Evolutionary conservation across 2,329 filamentous ascomycete genomes (phyloP).

Genomic region (Stachybotrys echinatus): DNA sequence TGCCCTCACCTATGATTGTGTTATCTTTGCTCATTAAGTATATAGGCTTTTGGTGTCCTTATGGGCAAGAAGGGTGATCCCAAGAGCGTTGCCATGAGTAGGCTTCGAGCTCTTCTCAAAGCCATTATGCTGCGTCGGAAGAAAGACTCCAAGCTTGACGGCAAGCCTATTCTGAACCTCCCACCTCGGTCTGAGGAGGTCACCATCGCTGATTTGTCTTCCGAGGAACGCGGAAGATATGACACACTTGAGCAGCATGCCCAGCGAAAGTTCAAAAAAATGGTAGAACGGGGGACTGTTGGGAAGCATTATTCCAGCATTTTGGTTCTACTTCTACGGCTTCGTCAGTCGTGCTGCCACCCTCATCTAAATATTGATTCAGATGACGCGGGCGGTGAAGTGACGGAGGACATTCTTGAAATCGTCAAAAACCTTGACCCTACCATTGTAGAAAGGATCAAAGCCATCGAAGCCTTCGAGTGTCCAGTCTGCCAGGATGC

Average conservation of each 20-base stretch:
- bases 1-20: constrained; percentile 14
- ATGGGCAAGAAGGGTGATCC: constrained; percentile 40
- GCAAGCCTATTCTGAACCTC: constrained; percentile 72
- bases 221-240: constrained; percentile 74
- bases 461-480: constrained; percentile 55
- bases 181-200: constrained; percentile 73
- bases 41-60: constrained; percentile 35
- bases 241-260: constrained; percentile 65
- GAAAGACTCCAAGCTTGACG: constrained; percentile 74
- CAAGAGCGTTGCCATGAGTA: constrained; percentile 59
- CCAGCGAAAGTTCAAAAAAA: constrained; percentile 70
- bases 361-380: constrained; percentile 24
- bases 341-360: constrained; percentile 64
- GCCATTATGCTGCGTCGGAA: constrained; percentile 78
- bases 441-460: constrained; percentile 64
- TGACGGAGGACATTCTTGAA: constrained; percentile 44
- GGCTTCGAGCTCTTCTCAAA: constrained; percentile 70
- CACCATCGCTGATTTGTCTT: constrained; percentile 65
- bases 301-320: constrained; percentile 70
- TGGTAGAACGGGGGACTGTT: constrained; percentile 63
- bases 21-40: constrained; percentile 1
- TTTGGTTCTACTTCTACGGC: constrained; percentile 72
- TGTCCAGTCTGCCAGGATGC: constrained; percentile 81
- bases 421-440: constrained; percentile 56
- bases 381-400: constrained; percentile 32